Percentiles rank a stretch among this genome's conserved stretches.
These are phyloP conservation scores for Adansonia grandidieri DNA, from an alignment of 441 rosid species.

Conservation along the genomic window DNA sequence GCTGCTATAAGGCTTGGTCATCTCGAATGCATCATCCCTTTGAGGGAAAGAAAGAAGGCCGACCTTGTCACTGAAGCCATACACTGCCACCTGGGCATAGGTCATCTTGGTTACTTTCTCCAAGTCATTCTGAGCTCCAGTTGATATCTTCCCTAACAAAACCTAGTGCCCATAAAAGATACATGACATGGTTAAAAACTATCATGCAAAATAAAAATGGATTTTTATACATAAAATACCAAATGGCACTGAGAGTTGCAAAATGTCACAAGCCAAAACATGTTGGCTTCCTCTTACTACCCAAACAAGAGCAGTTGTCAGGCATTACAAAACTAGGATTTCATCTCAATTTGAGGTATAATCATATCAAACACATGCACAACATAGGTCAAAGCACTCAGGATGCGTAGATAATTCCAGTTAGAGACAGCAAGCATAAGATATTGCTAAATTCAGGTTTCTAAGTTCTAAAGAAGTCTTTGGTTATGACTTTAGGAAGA, in stretches of 20 bases:
- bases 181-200: slow-evolving; percentile 1
- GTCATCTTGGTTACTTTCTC: slow-evolving; percentile 72
- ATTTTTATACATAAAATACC: background rate
- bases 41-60: slow-evolving; percentile 74
- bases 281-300: background rate
- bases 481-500: background rate
- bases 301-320: background rate
- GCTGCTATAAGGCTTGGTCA: slow-evolving; percentile 63
- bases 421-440: slow-evolving; percentile 12
- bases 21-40: slow-evolving; percentile 50
- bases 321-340: background rate
- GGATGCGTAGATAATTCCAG: background rate
- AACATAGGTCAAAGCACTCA: background rate
- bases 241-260: background rate
- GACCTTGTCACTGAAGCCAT: slow-evolving; percentile 76
- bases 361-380: background rate
- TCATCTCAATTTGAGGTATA: slow-evolving; percentile 11
- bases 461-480: background rate
- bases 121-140: slow-evolving; percentile 71
- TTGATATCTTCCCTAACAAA: slow-evolving; percentile 59
- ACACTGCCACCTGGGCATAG: slow-evolving; percentile 63
- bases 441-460: background rate
- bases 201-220: background rate
- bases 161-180: slow-evolving; percentile 39
- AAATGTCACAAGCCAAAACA: background rate